Base-by-base conservation (phyloP, 257 asterid genomes). In the Nicotiana attenuata region DNA sequence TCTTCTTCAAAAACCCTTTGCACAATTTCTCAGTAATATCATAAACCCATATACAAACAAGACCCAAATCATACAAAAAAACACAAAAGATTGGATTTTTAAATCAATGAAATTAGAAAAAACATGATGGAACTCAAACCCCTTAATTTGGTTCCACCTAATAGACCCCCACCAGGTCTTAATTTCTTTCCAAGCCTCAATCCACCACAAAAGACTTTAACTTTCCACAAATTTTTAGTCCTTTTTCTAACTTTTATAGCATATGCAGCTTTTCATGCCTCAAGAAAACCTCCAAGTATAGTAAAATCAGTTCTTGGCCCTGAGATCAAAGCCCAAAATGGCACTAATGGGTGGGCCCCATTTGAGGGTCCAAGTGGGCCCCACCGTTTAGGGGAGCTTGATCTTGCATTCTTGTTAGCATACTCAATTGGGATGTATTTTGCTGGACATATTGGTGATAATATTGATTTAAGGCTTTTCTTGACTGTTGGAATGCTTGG, bases 211-310 rank as follows among this genome's bases (percentile, higher is more conserved):
- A 93, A 87, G 79, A 83, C 89, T 86, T 78, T 83, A 38, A 82
- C 80, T 86, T 96, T 90, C 88, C 97, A 94, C 79, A 92, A 87
- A 60, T 83, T 90, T 19, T 80, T 91, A 17, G 95, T 92, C 57
- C 92, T 96, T 60, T 16, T 85, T 83, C 89, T 96, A 85, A 94
- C 99, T 47, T 96, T 92, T 87, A 33, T 85, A 19, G 97, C 98
- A 52, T 96, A 96, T 87, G 93, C 98, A 28, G 67, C 98, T 76
- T 96, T 96, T 87, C 99, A 96, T 24, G 95, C 97, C 50, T 94
- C 99, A 82, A 95, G 99, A 14, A 96, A 96, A 82, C 99, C 99
- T 77, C 99, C 98, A 45, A 96, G 99, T 89, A 96, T 96, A 56
- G 99, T 96, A 79, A 96, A 96, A 89, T 93, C 98, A 55, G 76